Evolutionary conservation across 768 basidiomycete genomes (phyloP).

Genomic region (Hebeloma cylindrosporum): DNA sequence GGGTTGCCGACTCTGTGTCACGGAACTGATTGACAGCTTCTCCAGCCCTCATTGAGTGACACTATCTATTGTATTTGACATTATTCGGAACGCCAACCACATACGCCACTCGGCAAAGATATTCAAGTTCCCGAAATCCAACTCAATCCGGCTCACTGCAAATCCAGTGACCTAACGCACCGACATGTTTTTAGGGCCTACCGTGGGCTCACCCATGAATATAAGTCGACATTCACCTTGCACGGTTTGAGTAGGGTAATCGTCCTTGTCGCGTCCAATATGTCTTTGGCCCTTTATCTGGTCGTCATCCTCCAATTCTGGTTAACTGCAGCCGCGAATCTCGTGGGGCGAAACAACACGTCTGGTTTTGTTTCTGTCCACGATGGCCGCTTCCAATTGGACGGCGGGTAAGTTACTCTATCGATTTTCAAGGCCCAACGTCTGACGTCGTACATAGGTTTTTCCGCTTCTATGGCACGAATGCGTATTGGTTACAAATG

Average conservation of each 20-base stretch:
- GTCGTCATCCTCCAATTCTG: slow-evolving; percentile 14
- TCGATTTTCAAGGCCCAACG: background rate
- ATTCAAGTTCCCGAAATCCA: too few relatives aligned
- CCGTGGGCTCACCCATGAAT: background rate
- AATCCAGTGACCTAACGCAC: background rate
- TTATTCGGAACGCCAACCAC: too few relatives aligned
- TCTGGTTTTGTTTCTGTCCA: slow-evolving; percentile 13
- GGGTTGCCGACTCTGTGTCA: too few relatives aligned
- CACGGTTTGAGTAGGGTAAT: background rate
- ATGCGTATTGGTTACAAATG: slow-evolving; percentile 23
- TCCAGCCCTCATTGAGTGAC: too few relatives aligned
- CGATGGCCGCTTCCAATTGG: slow-evolving; percentile 14
- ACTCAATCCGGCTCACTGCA: too few relatives aligned
- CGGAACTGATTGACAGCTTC: too few relatives aligned
- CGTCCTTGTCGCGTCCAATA: slow-evolving; percentile 7
- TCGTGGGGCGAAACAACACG: slow-evolving; percentile 12
- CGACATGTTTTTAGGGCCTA: too few relatives aligned
- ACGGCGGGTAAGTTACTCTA: slow-evolving; percentile 8
- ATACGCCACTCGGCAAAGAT: too few relatives aligned
- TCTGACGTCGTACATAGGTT: slow-evolving; percentile 5
- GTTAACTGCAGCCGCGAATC: slow-evolving; percentile 6
- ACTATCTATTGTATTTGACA: too few relatives aligned
- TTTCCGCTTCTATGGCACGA: slow-evolving; percentile 25
- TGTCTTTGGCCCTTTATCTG: slow-evolving; percentile 10
- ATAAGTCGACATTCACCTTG: background rate